phyloP scores from a whole-genome alignment of 2,329 filamentous ascomycete species.

The Massarina eburnea region DNA sequence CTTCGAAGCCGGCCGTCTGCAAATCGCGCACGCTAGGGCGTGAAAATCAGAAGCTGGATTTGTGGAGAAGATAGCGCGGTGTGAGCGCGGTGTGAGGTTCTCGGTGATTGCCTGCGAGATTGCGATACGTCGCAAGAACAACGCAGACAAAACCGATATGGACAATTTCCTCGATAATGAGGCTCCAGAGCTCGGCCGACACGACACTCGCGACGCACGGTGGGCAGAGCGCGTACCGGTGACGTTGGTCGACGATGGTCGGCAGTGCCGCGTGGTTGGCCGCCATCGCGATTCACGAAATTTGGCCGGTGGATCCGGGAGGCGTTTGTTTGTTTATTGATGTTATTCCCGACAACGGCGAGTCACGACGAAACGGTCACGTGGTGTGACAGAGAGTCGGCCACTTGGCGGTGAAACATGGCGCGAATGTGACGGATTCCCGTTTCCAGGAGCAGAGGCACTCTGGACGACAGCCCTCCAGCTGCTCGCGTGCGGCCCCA shows the following conservation, averaged over 20 bases:
- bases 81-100: conserved; percentile 19
- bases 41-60: conserved; percentile 19
- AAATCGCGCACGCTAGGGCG: conserved; percentile 15
- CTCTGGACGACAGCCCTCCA: no score
- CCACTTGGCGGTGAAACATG: no score
- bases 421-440: no score
- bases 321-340: background rate
- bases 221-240: background rate
- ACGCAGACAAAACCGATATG: conserved; percentile 24
- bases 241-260: no score
- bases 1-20: conserved; percentile 6
- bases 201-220: no score
- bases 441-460: no score
- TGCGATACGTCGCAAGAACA: conserved; percentile 20
- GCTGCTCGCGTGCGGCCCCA: no score
- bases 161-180: conserved; percentile 16
- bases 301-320: background rate
- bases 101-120: conserved; percentile 16
- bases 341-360: no score
- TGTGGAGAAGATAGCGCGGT: conserved; percentile 14
- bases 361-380: no score
- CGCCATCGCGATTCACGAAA: background rate
- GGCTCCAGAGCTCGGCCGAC: conserved; percentile 18
- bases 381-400: no score
- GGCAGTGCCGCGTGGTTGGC: background rate